Base-by-base conservation (phyloP, 805 yeast genomes). In the Zygosaccharomyces pseudorouxii region DNA sequence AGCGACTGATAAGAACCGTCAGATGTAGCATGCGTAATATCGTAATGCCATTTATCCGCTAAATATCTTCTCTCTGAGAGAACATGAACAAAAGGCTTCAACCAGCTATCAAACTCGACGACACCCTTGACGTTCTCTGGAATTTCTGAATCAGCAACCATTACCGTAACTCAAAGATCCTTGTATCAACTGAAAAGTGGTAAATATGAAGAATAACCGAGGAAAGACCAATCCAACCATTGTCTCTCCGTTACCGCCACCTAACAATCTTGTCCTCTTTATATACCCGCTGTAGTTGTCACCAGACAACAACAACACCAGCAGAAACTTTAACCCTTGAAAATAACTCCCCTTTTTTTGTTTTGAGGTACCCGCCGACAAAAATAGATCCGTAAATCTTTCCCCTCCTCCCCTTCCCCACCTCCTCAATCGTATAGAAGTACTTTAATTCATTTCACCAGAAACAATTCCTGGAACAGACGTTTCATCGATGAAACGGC, bases 51-150 rank as follows among this genome's bases (percentile, higher is more conserved):
- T 38, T 80, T 73, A 52, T 78, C 77, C 31, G 89, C 89, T 11
- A 79, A 62, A 33, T 76, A 70, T 57, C 86, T 80, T 58, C 99
- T 79, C 48, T 81, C 78, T 2, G 79, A 78, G 38, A 92, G 71
- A 48, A 79, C 87, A n/a, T 72, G 73, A 10, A 82, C 75, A 65
- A 74, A 83, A 0, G 97, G 97, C 59, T 82, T 82, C 49, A 92
- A 74, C 86, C 89, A 92, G 0, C 96, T 93, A 60, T 92, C 99
- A 36, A 81, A 65, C 30, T 78, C 80, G 25, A 87, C 69, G n/a
- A 84, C 83, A 4, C 81, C 86, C 59, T 75, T 73, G 37, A 81
- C 76, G 23, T 68, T 63, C 46, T 60, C 65, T 12, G 71, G 71
- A 48, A 65, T 51, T 11, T 54, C 50, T 25, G 53, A 27, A 27